Evolutionary conservation across 805 yeast species (phyloP), one percentile per base, ranked within the genome.

Genomic region (Monosporozyma aerobia): DNA sequence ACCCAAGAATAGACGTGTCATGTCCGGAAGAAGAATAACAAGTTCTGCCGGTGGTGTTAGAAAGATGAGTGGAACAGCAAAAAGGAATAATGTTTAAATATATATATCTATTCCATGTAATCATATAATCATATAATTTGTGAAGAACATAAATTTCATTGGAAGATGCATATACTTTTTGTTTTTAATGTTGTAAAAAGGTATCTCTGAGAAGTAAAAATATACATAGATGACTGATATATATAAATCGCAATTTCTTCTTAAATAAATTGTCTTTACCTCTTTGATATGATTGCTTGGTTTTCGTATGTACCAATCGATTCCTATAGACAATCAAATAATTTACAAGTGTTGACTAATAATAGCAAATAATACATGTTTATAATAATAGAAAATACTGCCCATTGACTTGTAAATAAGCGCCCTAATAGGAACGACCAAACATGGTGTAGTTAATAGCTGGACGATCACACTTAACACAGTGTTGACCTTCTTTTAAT

Each of bases 381-480:
- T 44, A 5, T 25, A 14, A 29, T 4, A 44, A 29, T n/a, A 44
- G 29, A 27, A 29, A 44, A 29, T 13, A 25, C 8, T 25, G n/a
- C 29, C 32, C 41, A 32, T 11, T 13, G 14, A 5, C 11, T 44
- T 49, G 48, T 32, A 14, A 35, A 35, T 35, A 35, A 35, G 4
- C 7, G 2, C n/a, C 16, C 40, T 80, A 94, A 71, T 94, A 94
- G 44, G 96, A 87, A 76, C 99, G 85, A 65, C 99, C 99, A 67
- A 94, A 94, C 92, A 94, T 82, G 63, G 96, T 86, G 79, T 86
- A 94, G 67, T 81, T 79, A 57, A 80, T 69, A 44, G 99, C 99
- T 45, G 73, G 71, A 62, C 73, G 75, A 57, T 78, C 87, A 79
- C 98, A 94, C 64, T 76, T 85, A 58, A 89, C 84, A 82, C 99